Evolutionary conservation across 345 rosid genomes (phyloP).

Genomic region (Hibiscus tridactylites): DNA sequence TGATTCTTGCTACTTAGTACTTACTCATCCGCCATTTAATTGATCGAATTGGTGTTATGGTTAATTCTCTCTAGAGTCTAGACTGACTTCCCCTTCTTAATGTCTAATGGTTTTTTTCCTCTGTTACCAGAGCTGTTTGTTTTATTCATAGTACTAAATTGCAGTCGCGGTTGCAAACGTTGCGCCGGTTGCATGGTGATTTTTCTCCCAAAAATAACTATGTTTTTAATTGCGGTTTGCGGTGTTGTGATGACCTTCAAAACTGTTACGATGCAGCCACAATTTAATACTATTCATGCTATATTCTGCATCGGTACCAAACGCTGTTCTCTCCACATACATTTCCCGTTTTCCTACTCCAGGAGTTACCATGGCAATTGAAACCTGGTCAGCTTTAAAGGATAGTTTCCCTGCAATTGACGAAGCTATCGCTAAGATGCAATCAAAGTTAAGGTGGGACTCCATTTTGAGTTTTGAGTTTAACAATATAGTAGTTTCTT

Average conservation of each 20-base stretch:
- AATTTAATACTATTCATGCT: not conserved
- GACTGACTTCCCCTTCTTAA: not conserved
- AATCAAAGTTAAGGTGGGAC: slow-evolving; percentile 49
- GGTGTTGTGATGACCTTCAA: too few relatives aligned
- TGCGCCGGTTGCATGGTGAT: too few relatives aligned
- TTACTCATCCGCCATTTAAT: not conserved
- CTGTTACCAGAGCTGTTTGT: not conserved
- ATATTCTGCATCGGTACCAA: slow-evolving; percentile 3
- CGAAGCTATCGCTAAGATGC: slow-evolving; percentile 42
- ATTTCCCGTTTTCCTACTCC: slow-evolving; percentile 8
- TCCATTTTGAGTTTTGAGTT: not conserved
- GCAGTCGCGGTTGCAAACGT: too few relatives aligned
- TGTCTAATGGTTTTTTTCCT: not conserved
- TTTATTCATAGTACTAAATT: not conserved
- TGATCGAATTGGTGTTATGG: not conserved
- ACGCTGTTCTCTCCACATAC: slow-evolving; percentile 4
- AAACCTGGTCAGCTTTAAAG: slow-evolving; percentile 52
- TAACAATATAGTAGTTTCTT: not conserved
- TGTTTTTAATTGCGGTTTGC: too few relatives aligned
- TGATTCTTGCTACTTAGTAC: not conserved
- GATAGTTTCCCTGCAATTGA: slow-evolving; percentile 46
- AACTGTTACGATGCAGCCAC: too few relatives aligned
- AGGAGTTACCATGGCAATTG: slow-evolving; percentile 50
- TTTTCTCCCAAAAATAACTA: too few relatives aligned
- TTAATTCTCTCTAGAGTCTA: not conserved